Percentiles rank a stretch among this genome's conserved stretches.
Conservation (phyloP, 2,329 filamentous ascomycete species). For the Fusarium devonianum region DNA sequence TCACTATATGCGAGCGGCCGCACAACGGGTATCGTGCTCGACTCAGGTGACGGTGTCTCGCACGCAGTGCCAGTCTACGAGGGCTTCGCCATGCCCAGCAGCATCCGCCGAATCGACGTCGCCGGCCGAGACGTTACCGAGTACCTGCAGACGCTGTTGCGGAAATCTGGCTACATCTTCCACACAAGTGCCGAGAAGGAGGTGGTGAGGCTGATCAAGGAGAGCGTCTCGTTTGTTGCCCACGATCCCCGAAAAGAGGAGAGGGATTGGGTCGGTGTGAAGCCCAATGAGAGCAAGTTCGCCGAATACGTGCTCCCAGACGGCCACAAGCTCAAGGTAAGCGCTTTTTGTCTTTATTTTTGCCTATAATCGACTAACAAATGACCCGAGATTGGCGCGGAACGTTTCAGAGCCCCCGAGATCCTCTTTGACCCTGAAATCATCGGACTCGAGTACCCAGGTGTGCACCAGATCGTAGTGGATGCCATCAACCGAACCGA, state of each 20-base stretch:
- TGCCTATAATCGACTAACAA: conserved; percentile 24
- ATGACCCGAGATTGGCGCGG: conserved; percentile 79
- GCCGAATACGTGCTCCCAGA: conserved; percentile 92
- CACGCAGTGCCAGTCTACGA: conserved; percentile 98
- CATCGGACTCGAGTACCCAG: conserved; percentile 92
- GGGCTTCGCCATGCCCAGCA: conserved; percentile 95
- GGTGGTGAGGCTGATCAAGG: conserved; percentile 96
- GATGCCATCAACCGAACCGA: conserved; percentile 95
- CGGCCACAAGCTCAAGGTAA: conserved; percentile 88
- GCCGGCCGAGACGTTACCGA: conserved; percentile 96
- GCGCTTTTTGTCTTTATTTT: not conserved
- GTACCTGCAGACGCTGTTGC: conserved; percentile 86
- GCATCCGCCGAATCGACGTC: conserved; percentile 94
- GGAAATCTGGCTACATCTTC: conserved; percentile 93
- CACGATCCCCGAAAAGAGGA: conserved; percentile 92
- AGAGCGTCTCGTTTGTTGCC: conserved; percentile 91
- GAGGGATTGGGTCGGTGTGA: conserved; percentile 89
- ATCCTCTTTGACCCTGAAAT: conserved; percentile 98
- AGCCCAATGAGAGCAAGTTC: conserved; percentile 78
- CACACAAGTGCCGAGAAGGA: conserved; percentile 99
- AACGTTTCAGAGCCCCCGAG: conserved; percentile 94
- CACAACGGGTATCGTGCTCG: conserved; percentile 94
- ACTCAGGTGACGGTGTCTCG: conserved; percentile 94
- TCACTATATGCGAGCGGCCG: conserved; percentile 95
- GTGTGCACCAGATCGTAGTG: conserved; percentile 96